A percentile compares a stretch with the other conserved stretches of the same genome.
These are phyloP conservation scores for Aciculosporium take DNA, from an alignment of 2,329 filamentous ascomycete species.

Conservation along the genomic window DNA sequence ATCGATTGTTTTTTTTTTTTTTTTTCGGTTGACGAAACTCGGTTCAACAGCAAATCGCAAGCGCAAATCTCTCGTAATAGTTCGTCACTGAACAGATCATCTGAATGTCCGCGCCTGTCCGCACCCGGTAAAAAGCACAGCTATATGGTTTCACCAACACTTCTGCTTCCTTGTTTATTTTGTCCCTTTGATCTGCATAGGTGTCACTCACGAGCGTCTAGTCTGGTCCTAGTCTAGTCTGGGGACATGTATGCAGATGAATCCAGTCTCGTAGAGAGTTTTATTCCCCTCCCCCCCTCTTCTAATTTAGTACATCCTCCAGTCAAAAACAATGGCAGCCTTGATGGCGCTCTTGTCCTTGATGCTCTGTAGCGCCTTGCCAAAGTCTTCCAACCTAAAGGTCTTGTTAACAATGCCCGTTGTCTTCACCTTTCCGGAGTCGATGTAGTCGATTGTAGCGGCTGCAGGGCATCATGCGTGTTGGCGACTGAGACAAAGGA, in stretches of 20 bases:
- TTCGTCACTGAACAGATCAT: background rate
- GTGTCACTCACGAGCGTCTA: background rate
- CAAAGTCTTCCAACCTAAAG: slow-evolving; percentile 60
- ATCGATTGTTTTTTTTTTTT: background rate
- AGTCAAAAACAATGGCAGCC: slow-evolving; percentile 58
- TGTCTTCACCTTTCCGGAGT: slow-evolving; percentile 46
- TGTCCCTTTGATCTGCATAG: too few relatives aligned
- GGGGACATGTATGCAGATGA: background rate
- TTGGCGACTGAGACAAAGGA: background rate
- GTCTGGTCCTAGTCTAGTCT: background rate
- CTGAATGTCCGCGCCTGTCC: background rate
- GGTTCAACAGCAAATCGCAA: background rate
- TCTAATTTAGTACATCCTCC: slow-evolving; percentile 9
- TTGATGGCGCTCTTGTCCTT: slow-evolving; percentile 61
- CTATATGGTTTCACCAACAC: background rate
- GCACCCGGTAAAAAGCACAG: background rate
- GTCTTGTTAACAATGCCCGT: slow-evolving; percentile 59
- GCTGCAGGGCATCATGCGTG: slow-evolving; percentile 12
- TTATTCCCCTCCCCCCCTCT: background rate
- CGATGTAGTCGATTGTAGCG: slow-evolving; percentile 36
- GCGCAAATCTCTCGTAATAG: background rate
- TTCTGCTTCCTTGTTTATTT: too few relatives aligned
- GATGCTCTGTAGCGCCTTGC: slow-evolving; percentile 55
- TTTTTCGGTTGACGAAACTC: background rate
- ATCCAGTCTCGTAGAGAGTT: background rate